Conservation (phyloP, 352 stramenopile species). For the Albugo laibachii region DNA sequence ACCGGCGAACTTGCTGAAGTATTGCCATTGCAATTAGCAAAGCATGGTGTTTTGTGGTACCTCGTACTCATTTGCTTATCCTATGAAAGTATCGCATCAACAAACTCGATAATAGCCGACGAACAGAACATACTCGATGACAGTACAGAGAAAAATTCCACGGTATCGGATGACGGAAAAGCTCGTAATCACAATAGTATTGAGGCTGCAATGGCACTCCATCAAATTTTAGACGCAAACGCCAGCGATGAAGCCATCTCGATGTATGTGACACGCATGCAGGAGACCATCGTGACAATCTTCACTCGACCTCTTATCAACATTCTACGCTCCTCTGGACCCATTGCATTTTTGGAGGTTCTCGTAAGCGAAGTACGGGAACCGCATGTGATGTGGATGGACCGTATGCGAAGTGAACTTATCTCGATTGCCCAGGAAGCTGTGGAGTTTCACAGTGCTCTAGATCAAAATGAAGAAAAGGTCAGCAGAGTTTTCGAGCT, state of each 20-base stretch:
- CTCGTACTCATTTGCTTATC: slow-evolving; percentile 62
- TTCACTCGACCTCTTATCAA: slow-evolving; percentile 65
- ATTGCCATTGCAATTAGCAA: slow-evolving; percentile 49
- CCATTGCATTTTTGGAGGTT: slow-evolving; percentile 47
- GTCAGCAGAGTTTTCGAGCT: slow-evolving; percentile 60
- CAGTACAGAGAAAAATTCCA: no score
- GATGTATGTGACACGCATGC: slow-evolving; percentile 60
- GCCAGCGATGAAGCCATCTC: slow-evolving; percentile 54
- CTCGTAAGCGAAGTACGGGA: slow-evolving; percentile 50
- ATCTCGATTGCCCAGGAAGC: slow-evolving; percentile 38
- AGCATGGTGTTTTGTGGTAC: slow-evolving; percentile 72
- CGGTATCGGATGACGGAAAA: neutral
- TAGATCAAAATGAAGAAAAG: slow-evolving; percentile 27
- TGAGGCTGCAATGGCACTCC: slow-evolving; percentile 45
- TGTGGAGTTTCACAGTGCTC: slow-evolving; percentile 43
- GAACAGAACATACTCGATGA: neutral
- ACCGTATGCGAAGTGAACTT: slow-evolving; percentile 61
- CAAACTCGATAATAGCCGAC: slow-evolving; percentile 20
- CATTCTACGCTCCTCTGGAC: slow-evolving; percentile 29
- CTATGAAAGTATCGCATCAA: slow-evolving; percentile 13
- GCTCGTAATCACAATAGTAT: slow-evolving; percentile 21
- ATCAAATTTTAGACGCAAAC: slow-evolving; percentile 40
- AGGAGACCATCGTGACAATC: slow-evolving; percentile 63
- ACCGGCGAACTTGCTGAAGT: slow-evolving; percentile 67
- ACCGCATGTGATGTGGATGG: slow-evolving; percentile 76